Conservation (phyloP, 805 yeast species). For the Monosporozyma siamensis region DNA sequence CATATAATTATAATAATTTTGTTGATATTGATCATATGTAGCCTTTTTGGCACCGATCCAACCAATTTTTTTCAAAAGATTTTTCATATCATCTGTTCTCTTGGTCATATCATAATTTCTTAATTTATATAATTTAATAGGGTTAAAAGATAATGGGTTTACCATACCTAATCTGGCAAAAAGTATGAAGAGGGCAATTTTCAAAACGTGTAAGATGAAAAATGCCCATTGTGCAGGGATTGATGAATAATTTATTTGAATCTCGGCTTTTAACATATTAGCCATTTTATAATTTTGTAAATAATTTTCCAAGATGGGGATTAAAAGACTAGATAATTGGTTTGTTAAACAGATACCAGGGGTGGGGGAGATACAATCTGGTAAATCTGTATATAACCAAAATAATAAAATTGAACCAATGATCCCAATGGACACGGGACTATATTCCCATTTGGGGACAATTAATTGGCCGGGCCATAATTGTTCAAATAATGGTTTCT, state of each 20-base stretch:
- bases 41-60: constrained; percentile 92
- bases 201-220: constrained; percentile 62
- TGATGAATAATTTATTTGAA: constrained; percentile 32
- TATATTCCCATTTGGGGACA: constrained; percentile 31
- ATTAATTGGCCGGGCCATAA: constrained; percentile 89
- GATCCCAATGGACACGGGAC: constrained; percentile 9
- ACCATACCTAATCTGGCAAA: constrained; percentile 59
- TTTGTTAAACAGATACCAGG: constrained; percentile 81
- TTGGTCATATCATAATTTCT: constrained; percentile 24
- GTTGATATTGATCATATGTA: constrained; percentile 59
- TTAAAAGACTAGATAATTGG: constrained; percentile 34
- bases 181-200: constrained; percentile 46
- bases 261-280: constrained; percentile 41
- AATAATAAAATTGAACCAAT: constrained; percentile 31
- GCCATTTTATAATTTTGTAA: constrained; percentile 39
- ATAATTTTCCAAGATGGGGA: constrained; percentile 21
- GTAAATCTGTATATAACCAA: constrained; percentile 93
- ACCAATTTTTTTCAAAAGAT: constrained; percentile 54
- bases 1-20: constrained; percentile 52
- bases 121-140: constrained; percentile 24
- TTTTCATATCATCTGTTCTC: constrained; percentile 27
- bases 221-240: constrained; percentile 52
- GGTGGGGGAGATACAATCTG: constrained; percentile 81
- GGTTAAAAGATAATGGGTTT: constrained; percentile 60
- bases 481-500: constrained; percentile 47